Percentiles rank a stretch among this genome's conserved stretches.
phyloP scores from a whole-genome alignment of 495 filamentous ascomycete genomes.

The Margaritispora aquatica region DNA sequence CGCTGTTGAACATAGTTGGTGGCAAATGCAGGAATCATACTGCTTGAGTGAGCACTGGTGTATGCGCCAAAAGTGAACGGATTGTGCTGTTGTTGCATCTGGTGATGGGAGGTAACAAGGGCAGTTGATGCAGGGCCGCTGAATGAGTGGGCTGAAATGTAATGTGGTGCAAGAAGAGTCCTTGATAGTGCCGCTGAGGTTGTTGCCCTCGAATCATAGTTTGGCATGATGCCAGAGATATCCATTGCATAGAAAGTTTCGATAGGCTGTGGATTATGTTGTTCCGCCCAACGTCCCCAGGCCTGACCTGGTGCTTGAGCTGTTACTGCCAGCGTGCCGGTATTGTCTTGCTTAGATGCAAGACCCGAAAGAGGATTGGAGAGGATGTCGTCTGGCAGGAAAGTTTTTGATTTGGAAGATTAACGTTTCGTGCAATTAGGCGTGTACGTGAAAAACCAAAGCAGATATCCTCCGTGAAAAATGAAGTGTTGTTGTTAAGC shows the following conservation, averaged over 20 bases:
- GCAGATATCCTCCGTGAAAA: slow-evolving; percentile 10
- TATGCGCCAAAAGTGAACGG: slow-evolving; percentile 19
- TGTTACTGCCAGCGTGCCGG: slow-evolving; percentile 27
- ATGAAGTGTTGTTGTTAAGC: neutral
- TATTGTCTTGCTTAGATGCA: slow-evolving; percentile 26
- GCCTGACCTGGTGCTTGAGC: slow-evolving; percentile 25
- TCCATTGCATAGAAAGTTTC: slow-evolving; percentile 23
- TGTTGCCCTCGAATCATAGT: slow-evolving; percentile 21
- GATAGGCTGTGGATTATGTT: slow-evolving; percentile 15
- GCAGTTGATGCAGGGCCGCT: slow-evolving; percentile 8
- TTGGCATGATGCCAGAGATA: slow-evolving; percentile 23
- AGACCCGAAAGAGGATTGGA: slow-evolving; percentile 9
- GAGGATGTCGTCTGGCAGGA: neutral
- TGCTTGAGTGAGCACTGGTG: slow-evolving; percentile 3
- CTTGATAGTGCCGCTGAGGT: slow-evolving; percentile 14
- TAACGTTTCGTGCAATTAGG: neutral
- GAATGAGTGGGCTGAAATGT: slow-evolving; percentile 10
- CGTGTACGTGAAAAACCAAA: slow-evolving; percentile 5
- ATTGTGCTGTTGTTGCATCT: slow-evolving; percentile 17
- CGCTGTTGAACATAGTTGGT: slow-evolving; percentile 22
- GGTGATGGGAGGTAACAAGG: slow-evolving; percentile 13
- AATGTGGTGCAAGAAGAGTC: slow-evolving; percentile 24
- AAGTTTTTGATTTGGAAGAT: neutral
- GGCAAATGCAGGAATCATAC: slow-evolving; percentile 13
- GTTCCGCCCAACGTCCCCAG: slow-evolving; percentile 25